These are phyloP conservation scores for Wickerhamomyces xylosicus DNA, from an alignment of 805 yeast species.

Conservation along the genomic window DNA sequence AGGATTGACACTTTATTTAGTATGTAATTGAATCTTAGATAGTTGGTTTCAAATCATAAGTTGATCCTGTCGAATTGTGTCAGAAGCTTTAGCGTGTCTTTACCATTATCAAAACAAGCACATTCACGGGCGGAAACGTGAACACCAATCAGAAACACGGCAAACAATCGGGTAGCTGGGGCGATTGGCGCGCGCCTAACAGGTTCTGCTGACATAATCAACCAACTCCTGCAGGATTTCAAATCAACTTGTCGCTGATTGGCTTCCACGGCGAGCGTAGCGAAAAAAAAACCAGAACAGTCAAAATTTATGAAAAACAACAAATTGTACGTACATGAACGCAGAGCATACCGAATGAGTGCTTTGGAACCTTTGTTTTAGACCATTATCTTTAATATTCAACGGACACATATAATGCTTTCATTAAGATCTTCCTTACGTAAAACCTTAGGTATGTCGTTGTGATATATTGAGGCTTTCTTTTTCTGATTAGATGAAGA, in stretches of 20 bases:
- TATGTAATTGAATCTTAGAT: too few relatives aligned
- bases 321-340: background rate
- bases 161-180: background rate
- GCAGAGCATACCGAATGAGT: too few relatives aligned
- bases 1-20: too few relatives aligned
- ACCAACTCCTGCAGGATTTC: conserved; percentile 4
- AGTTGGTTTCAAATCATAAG: too few relatives aligned
- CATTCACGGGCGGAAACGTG: too few relatives aligned
- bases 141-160: background rate
- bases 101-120: background rate
- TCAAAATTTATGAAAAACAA: background rate
- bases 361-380: background rate
- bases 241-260: conserved; percentile 19
- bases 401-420: conserved; percentile 13
- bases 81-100: too few relatives aligned
- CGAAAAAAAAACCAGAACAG: conserved; percentile 5
- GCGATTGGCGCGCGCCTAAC: background rate
- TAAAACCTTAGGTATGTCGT: conserved; percentile 17
- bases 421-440: conserved; percentile 21
- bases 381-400: background rate
- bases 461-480: background rate
- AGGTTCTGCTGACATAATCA: background rate
- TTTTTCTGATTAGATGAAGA: too few relatives aligned
- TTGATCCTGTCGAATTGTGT: too few relatives aligned
- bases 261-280: conserved; percentile 10